Base-by-base conservation (phyloP, 148 eudicot species). In the Persicaria tinctoria region DNA sequence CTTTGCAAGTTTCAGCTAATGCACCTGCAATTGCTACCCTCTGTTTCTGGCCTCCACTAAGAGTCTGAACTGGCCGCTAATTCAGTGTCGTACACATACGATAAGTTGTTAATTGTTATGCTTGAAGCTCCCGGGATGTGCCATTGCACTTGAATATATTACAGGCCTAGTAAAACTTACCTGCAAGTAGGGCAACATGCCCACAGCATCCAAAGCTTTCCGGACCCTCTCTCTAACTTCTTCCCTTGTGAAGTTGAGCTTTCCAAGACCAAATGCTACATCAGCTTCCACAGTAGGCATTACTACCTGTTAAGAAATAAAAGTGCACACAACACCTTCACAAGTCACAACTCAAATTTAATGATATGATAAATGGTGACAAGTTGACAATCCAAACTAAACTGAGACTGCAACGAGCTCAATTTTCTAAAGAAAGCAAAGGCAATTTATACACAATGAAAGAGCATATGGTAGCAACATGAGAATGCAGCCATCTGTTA, bases 211-310 rank as follows among this genome's bases (percentile, higher is more conserved):
- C 76, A 94, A 82, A 74, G 98, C 97, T 79, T 82, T 84, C 20
- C 79, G 85, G 51, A 90, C 97, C 77, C 90, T 83, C 46, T 76
- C 75, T 74, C 77, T 77, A 46, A 89, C 86, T 80, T 91, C 96
- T 20, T 87, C 93, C 59, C 75, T 79, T 16, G 90, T 72, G 69
- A 94, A 73, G 59, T 87, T 82, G 70, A 81, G 86, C 77, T 87
- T 90, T 79, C 96, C 91, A 51, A 94, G 96, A 75, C 98, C 98
- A 85, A 94, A 94, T 56, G 95, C 97, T 79, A 94, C 97, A 84
- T 94, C 98, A 77, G 92, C 93, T 86, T 94, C 97, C 20, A 94
- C 98, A 4, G 98, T 94, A 45, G 98, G 98, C 98, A 94, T 94
- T 73, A 94, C 98, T 72, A 94, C 97, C 87, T 85, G 75, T 76